A percentile compares a stretch with the other conserved stretches of the same genome.
Evolutionary conservation across 257 asterid species (phyloP).

Genomic region (Gynochthodes officinalis): DNA sequence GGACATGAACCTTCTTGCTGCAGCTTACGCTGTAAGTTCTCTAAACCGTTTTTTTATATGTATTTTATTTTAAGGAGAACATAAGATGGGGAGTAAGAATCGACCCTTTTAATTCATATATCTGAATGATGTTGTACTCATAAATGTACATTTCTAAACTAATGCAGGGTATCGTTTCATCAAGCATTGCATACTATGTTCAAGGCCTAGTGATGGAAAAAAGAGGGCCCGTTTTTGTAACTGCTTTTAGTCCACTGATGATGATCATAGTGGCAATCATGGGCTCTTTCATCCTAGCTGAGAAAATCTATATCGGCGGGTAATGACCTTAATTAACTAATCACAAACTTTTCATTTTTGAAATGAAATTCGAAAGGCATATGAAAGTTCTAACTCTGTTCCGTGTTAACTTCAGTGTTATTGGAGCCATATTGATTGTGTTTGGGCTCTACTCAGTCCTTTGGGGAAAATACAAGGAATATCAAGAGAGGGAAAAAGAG

Average conservation of each 20-base stretch:
- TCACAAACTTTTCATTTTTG: too few species aligned
- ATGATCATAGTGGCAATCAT: constrained; percentile 80
- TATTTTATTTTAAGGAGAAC: too few species aligned
- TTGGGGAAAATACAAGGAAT: constrained; percentile 57
- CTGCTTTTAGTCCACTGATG: constrained; percentile 87
- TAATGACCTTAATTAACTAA: too few species aligned
- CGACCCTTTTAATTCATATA: too few species aligned
- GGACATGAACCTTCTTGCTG: constrained; percentile 82
- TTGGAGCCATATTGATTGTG: constrained; percentile 46
- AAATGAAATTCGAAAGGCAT: too few species aligned
- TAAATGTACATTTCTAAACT: not conserved
- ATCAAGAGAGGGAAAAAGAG: constrained; percentile 33
- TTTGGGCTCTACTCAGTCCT: constrained; percentile 44
- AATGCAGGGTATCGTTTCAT: constrained; percentile 81
- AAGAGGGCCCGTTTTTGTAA: constrained; percentile 74
- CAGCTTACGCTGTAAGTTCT: constrained; percentile 86
- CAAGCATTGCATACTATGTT: constrained; percentile 78
- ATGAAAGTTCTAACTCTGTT: too few species aligned
- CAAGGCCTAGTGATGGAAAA: constrained; percentile 78
- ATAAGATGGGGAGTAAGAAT: too few species aligned
- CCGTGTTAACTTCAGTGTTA: constrained; percentile 32
- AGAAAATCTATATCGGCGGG: constrained; percentile 78
- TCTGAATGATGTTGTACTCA: not conserved
- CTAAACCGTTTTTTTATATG: not conserved
- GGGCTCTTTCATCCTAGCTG: constrained; percentile 80